phyloP scores from a whole-genome alignment of 1,284 basidiomycete genomes.

The Wolfiporia cocos region DNA sequence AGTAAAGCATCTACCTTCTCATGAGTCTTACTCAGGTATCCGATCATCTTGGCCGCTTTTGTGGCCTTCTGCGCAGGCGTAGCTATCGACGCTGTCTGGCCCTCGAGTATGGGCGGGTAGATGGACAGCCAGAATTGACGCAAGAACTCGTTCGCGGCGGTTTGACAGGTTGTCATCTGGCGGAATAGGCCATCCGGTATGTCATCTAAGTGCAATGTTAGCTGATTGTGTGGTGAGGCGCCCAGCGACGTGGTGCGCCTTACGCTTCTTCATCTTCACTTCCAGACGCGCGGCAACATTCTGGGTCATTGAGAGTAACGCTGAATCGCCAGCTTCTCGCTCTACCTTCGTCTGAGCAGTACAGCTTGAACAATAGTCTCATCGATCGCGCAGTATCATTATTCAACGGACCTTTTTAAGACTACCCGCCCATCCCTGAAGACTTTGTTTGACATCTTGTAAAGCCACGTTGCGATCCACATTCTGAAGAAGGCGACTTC shows the following conservation, averaged over 20 bases:
- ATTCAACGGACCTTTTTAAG: conserved; percentile 53
- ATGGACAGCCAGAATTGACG: conserved; percentile 93
- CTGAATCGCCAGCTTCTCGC: conserved; percentile 56
- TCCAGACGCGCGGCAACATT: conserved; percentile 67
- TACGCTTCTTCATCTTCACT: conserved; percentile 58
- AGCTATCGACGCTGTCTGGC: conserved; percentile 37
- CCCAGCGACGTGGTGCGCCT: conserved; percentile 15
- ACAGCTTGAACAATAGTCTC: background rate
- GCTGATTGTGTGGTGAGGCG: background rate
- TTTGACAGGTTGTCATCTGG: conserved; percentile 85
- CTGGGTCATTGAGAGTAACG: conserved; percentile 69
- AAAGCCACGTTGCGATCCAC: conserved; percentile 41
- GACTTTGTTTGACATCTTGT: conserved; percentile 36
- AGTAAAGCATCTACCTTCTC: conserved; percentile 80
- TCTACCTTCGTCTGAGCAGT: conserved; percentile 47
- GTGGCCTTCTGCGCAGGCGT: conserved; percentile 61
- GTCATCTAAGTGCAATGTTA: conserved; percentile 43
- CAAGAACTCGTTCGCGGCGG: conserved; percentile 91
- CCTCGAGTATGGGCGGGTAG: conserved; percentile 68
- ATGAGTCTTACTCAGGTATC: conserved; percentile 71
- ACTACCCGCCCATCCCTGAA: conserved; percentile 53
- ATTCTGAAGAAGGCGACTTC: conserved; percentile 19
- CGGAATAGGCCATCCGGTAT: conserved; percentile 76
- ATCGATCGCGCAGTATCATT: too few relatives aligned
- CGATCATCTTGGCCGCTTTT: conserved; percentile 82